Base-by-base conservation (phyloP, 2,329 filamentous ascomycete species). In the Bipolaris oryzae region DNA sequence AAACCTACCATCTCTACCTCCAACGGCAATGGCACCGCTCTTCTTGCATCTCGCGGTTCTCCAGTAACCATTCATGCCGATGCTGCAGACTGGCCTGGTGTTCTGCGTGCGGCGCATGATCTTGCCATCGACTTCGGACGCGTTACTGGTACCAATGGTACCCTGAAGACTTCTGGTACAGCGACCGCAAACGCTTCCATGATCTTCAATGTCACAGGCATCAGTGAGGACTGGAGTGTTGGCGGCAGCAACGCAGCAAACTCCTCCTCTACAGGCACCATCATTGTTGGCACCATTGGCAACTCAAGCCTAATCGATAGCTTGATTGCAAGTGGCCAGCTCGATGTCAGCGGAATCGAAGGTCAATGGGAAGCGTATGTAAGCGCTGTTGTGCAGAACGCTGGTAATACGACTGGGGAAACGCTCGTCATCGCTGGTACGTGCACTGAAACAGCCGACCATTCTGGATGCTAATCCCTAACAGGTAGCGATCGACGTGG, bases 321-420 rank as follows among this genome's bases (percentile, higher is more conserved):
- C 6, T 77, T 91, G 45, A 76, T 89, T 20, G 68, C 78, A 1
- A 78, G 78, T 1, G 81, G 82, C 1, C 83, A 85, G 61, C 74
- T 91, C 16, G 82, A 90, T 55, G 81, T 85, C 0, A 81, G 80
- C 3, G 75, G 76, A 0, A 82, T 89, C 25, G 69, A 83, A 50
- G 87, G 86, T 1, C 80, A 87, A 61, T 92, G 89, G 89, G 89
- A 92, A 69, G 82, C 87, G 0, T 91, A 89, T 67, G 78, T 82
- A 20, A 87, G 83, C 38, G 77, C 82, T 39, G 67, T 91, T 3
- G 80, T 91, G 1, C 73, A 82, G 15, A 77, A 81, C 25, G 88
- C 88, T 0, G 71, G 87, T 11, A 78, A 81, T 1, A 85, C 84
- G 18, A 82, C 85, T 21, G 68, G 80, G 0, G 79, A 79, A 57